Base-by-base conservation (phyloP, 2,329 filamentous ascomycete species). In the Westerdykella aurantiaca region DNA sequence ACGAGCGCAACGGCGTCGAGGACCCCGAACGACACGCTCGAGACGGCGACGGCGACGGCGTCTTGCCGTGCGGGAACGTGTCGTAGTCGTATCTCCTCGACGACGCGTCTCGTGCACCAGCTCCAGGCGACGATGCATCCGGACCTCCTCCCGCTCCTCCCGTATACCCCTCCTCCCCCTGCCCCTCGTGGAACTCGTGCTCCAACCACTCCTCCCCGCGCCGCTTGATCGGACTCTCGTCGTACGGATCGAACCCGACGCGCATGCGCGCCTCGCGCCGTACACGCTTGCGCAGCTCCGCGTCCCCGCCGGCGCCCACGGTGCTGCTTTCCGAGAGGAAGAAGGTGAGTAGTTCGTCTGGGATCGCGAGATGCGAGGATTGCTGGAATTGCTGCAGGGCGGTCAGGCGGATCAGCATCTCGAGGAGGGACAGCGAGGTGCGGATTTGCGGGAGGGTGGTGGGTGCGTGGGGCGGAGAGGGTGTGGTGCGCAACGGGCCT, bases 381-480 rank as follows among this genome's bases (percentile, higher is more conserved):
- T 96, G 90, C 62, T 95, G 86, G 65, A 93, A 95, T 70, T 95
- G 88, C 62, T 95, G 90, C 12, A 95, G 78, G 17, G 88, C 88
- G 4, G 86, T 83, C 38, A 96, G 77, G 34, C 91, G 87, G 38
- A 95, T 79, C 25, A 95, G 74, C 74, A 91, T 93, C 66, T 96
- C 90, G 42, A 96, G 79, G 7, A 95, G 78, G 1, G 90, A 95
- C 5, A 88, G 73, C 0, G 81, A 85, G 1, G 82, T 83, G 42
- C 78, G 79, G 53, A 86, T 78, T 23, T 75, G 48, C 55, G 51
- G 76, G 69, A 51, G 74, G 4, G 56, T 43, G 9, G 57, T 51
- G 12, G 52, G 49, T 37, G 34, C 3, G 33, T 14, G 7, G 33
- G 11, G 7, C 9, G n/a, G 21, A 4, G 25, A 12, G 25, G 25